Percentiles rank a stretch among this genome's conserved stretches.
Conservation (phyloP, 768 basidiomycete species). For the Panaeolus cyanescens region DNA sequence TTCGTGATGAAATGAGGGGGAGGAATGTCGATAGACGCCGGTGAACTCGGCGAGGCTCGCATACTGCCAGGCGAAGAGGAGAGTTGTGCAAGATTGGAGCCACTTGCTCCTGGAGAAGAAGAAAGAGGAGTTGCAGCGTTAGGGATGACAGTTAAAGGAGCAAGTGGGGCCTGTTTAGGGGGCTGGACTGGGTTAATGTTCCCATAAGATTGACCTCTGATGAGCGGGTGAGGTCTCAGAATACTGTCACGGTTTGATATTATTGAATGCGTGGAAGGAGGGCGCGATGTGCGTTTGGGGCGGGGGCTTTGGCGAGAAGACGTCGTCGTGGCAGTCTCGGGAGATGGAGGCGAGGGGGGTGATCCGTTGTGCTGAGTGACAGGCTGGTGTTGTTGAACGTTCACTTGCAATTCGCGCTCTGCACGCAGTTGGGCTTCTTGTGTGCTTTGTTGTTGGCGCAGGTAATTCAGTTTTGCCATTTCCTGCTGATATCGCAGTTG, state of each 20-base stretch:
- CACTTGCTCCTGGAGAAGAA: slow-evolving; percentile 34
- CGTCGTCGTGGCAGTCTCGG: not conserved
- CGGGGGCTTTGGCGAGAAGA: not conserved
- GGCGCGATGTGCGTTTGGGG: slow-evolving; percentile 52
- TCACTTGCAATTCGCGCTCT: not conserved
- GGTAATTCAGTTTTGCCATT: not conserved
- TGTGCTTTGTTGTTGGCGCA: not conserved
- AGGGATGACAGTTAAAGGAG: slow-evolving; percentile 63
- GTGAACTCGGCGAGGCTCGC: slow-evolving; percentile 27
- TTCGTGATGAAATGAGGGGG: slow-evolving; percentile 32
- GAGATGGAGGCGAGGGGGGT: not conserved
- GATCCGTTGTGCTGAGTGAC: not conserved
- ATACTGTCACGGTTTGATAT: slow-evolving; percentile 31
- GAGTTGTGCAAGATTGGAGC: slow-evolving; percentile 20
- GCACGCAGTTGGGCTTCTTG: not conserved
- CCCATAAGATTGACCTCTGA: slow-evolving; percentile 72
- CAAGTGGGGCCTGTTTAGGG: slow-evolving; percentile 58
- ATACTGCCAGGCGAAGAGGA: slow-evolving; percentile 38
- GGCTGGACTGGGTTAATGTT: slow-evolving; percentile 36
- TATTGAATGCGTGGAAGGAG: slow-evolving; percentile 66
- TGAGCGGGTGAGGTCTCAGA: slow-evolving; percentile 75
- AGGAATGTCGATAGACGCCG: slow-evolving; percentile 22
- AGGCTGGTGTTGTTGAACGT: not conserved
- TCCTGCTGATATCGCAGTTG: not conserved
- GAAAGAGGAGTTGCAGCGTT: slow-evolving; percentile 47